phyloP scores from a whole-genome alignment of 495 filamentous ascomycete species.

The Tuber indicum region DNA sequence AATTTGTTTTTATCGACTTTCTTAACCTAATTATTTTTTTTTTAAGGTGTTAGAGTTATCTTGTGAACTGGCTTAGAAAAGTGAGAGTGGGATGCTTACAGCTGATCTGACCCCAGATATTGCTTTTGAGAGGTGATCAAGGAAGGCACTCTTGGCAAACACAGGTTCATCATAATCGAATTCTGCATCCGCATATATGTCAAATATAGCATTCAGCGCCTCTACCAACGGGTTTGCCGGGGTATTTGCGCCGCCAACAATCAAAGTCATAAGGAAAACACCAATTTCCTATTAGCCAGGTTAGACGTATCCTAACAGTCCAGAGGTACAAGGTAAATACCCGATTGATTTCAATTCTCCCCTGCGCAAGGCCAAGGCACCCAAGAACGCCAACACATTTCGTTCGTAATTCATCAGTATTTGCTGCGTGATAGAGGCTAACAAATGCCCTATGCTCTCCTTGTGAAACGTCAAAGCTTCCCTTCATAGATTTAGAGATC shows the following conservation, averaged over 20 bases:
- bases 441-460: conserved; percentile 55
- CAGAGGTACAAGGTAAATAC: conserved; percentile 44
- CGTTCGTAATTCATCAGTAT: conserved; percentile 46
- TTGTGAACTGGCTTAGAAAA: background rate
- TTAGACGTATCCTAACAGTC: conserved; percentile 2
- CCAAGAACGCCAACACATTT: conserved; percentile 60
- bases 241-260: conserved; percentile 46
- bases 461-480: conserved; percentile 45
- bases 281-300: conserved; percentile 48
- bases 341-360: conserved; percentile 37
- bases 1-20: conserved; percentile 52
- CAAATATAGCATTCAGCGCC: conserved; percentile 56
- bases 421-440: conserved; percentile 53
- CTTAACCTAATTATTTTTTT: conserved; percentile 44
- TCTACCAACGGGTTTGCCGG: conserved; percentile 52
- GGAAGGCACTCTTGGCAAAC: conserved; percentile 56
- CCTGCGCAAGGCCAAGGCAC: conserved; percentile 49
- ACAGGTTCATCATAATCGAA: conserved; percentile 53
- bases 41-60: background rate
- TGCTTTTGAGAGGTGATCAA: conserved; percentile 52
- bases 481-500: conserved; percentile 50
- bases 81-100: conserved; percentile 27
- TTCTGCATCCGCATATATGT: conserved; percentile 56
- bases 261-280: conserved; percentile 52
- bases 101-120: conserved; percentile 49